A percentile compares a stretch with the other conserved stretches of the same genome.
These are phyloP conservation scores for Apiospora aurea DNA, from an alignment of 2,329 filamentous ascomycete genomes.

Conservation along the genomic window DNA sequence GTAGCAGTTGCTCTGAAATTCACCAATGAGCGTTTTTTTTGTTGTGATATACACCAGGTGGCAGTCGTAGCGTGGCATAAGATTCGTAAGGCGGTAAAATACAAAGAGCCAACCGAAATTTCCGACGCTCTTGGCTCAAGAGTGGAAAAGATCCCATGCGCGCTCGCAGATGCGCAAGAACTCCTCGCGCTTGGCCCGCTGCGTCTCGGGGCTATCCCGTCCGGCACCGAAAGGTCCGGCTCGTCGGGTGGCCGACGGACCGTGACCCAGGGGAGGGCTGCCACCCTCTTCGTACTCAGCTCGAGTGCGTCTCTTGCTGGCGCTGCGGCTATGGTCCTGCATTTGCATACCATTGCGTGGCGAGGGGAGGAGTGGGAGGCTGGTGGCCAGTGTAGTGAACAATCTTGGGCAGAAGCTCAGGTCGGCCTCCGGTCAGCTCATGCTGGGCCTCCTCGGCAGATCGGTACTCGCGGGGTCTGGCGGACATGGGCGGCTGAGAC, in stretches of 20 bases:
- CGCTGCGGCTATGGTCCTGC: constrained; percentile 62
- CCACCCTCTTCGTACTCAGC: constrained; percentile 94
- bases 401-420: constrained; percentile 89
- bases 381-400: constrained; percentile 96
- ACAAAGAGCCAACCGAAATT: constrained; percentile 24
- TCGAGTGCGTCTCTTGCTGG: constrained; percentile 76
- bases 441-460: constrained; percentile 96
- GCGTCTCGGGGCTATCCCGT: constrained; percentile 82
- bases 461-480: constrained; percentile 83
- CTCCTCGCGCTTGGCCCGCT: constrained; percentile 88
- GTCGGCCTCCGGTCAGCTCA: constrained; percentile 86
- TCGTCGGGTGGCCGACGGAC: constrained; percentile 65
- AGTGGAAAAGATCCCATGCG: constrained; percentile 98
- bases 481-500: constrained; percentile 59
- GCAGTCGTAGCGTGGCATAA: constrained; percentile 30
- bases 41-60: constrained; percentile 21
- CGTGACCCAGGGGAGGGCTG: constrained; percentile 79
- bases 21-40: constrained; percentile 12
- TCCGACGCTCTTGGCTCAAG: constrained; percentile 55
- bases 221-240: constrained; percentile 79
- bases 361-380: constrained; percentile 86
- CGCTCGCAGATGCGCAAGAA: constrained; percentile 86
- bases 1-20: constrained; percentile 23
- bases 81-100: constrained; percentile 34
- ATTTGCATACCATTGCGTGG: constrained; percentile 63